Evolutionary conservation across 2,329 filamentous ascomycete species (phyloP), one percentile per base, ranked within the genome.

Genomic region (Exophiala oligosperma): DNA sequence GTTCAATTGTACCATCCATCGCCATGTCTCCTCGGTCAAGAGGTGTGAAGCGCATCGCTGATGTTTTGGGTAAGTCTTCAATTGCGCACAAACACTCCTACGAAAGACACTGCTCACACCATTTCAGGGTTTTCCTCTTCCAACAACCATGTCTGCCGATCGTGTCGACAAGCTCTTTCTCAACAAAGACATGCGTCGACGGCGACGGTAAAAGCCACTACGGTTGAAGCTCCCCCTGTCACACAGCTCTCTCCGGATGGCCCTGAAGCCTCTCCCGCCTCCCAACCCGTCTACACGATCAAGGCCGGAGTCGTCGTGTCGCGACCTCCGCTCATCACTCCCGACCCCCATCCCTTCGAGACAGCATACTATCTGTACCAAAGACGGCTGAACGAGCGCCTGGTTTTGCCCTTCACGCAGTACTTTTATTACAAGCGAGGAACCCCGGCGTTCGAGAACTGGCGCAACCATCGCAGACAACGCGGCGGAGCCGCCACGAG

Each of bases 331-430:
- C 80, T 95, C 59, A 81, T 99, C 69, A 97, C 94, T 26, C 88
- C 90, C 66, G 81, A 88, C 61, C 86, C 93, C 54, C 90, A 89
- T 35, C 82, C 90, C 11, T 97, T 99, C 76, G 94, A 99, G 76
- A 89, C 91, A 71, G 83, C 93, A 64, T 97, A 89, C 77, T 96
- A 89, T 81, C 92, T 99, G 73, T 99, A 99, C 79, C 94, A 99
- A 78, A 93, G 93, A 69, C 91, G 94, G 12, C 83, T 99, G 60
- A 96, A 97, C 75, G 94, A 99, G 80, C 90, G 94, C 44, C 82
- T 96, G 52, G 86, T 88, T 21, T 83, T 94, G 3, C 90, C 92
- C 1, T 99, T 97, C 74, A 89, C 89, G 56, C 86, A 90, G 66
- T 90, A 90, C 72, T 94, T 97, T 77, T 99, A 96, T 82, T 96